phyloP scores from a whole-genome alignment of 208 protist genomes.

The Endotrypanum monterogeii region DNA sequence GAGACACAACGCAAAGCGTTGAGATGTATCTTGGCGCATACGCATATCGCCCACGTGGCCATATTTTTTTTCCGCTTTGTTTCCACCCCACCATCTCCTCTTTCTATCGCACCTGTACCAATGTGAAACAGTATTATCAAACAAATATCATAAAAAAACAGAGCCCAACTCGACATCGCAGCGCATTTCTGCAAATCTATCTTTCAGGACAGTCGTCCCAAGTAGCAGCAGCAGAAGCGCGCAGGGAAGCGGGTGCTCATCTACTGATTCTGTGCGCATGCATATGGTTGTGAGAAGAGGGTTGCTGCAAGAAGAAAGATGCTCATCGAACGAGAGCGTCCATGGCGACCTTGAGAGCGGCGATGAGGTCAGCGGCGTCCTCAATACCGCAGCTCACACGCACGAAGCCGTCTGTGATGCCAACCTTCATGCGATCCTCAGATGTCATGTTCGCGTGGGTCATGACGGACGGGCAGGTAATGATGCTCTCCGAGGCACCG shows the following conservation, averaged over 20 bases:
- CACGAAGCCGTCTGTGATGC: constrained; percentile 95
- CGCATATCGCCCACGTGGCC: neutral
- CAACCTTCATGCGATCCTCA: constrained; percentile 92
- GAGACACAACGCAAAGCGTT: neutral
- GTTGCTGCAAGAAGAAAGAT: too few relatives aligned
- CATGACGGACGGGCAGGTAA: constrained; percentile 96
- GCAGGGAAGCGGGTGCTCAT: neutral
- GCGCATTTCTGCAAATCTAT: neutral
- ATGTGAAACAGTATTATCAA: neutral
- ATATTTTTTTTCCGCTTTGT: neutral
- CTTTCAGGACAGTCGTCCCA: neutral
- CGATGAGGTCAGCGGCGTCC: constrained; percentile 92
- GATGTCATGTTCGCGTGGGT: constrained; percentile 95
- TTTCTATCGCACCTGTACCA: neutral
- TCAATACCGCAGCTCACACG: constrained; percentile 95
- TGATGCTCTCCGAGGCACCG: constrained; percentile 94
- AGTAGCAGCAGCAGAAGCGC: too few relatives aligned
- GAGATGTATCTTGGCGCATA: neutral
- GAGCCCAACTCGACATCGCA: neutral
- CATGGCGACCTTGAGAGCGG: constrained; percentile 87
- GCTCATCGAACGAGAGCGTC: constrained; percentile 53
- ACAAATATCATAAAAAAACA: too few relatives aligned
- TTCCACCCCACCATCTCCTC: neutral
- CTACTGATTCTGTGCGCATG: neutral
- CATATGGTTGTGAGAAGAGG: neutral